phyloP scores from a whole-genome alignment of 116 monocot genomes.

The Trichopus zeylanicus region DNA sequence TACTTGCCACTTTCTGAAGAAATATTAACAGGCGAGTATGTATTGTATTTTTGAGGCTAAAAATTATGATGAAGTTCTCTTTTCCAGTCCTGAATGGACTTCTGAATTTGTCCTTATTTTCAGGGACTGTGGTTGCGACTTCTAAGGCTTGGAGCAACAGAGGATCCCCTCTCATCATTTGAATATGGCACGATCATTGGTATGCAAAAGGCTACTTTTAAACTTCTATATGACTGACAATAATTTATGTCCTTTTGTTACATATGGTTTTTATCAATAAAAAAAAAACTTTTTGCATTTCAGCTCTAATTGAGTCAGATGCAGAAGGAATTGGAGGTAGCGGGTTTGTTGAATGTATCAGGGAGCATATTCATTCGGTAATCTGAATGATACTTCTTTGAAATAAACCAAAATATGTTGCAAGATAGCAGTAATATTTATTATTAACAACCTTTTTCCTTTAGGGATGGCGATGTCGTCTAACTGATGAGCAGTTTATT shows the following conservation, averaged over 20 bases:
- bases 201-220: conserved; percentile 14
- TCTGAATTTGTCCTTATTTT: not conserved
- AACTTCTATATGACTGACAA: not conserved
- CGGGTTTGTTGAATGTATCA: conserved; percentile 96
- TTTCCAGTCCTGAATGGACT: no score
- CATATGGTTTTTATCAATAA: not conserved
- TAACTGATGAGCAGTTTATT: conserved; percentile 98
- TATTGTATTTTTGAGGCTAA: no score
- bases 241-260: conserved; percentile 1
- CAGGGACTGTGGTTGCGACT: conserved; percentile 95
- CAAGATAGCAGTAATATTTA: not conserved
- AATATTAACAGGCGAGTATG: no score
- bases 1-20: no score
- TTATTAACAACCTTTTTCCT: conserved; percentile 3
- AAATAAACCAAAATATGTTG: not conserved
- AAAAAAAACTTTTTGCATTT: conserved; percentile 7
- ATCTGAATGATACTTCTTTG: not conserved
- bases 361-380: conserved; percentile 98
- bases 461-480: conserved; percentile 97
- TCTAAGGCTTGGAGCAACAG: conserved; percentile 91
- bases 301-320: conserved; percentile 96
- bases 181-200: conserved; percentile 99
- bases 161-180: conserved; percentile 99
- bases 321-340: conserved; percentile 99
- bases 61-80: no score